These are phyloP conservation scores for Panellus pusillus DNA, from an alignment of 768 basidiomycete genomes.

Conservation along the genomic window DNA sequence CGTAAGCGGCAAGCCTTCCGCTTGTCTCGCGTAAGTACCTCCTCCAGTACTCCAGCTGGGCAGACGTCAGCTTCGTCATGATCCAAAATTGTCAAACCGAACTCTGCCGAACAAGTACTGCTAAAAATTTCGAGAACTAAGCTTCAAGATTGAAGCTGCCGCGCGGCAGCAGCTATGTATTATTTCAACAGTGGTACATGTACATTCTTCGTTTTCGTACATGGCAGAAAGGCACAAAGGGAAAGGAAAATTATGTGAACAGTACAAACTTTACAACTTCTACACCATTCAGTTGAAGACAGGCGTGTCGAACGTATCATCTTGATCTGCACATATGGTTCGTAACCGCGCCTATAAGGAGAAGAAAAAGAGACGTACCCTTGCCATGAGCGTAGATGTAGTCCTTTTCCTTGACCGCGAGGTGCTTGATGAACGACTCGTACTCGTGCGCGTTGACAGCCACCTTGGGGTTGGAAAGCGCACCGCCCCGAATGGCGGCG, in stretches of 20 bases:
- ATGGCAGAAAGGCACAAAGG: neutral
- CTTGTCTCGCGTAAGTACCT: too few species aligned
- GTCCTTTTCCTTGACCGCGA: constrained; percentile 58
- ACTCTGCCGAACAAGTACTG: too few species aligned
- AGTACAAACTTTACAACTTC: neutral
- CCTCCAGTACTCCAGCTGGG: too few species aligned
- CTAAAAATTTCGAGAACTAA: too few species aligned
- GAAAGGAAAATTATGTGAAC: neutral
- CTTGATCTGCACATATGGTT: constrained; percentile 35
- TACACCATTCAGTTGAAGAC: constrained; percentile 31
- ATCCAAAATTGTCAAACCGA: too few species aligned
- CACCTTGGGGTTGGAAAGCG: constrained; percentile 50
- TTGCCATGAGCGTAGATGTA: constrained; percentile 60
- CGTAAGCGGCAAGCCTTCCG: too few species aligned
- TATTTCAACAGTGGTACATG: too few species aligned
- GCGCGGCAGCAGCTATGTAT: too few species aligned
- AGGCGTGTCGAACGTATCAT: constrained; percentile 48
- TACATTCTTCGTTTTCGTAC: too few species aligned
- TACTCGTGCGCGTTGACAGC: constrained; percentile 58
- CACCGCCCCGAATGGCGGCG: constrained; percentile 58
- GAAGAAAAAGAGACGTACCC: constrained; percentile 36
- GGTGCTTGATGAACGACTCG: constrained; percentile 58
- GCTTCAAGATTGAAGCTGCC: too few species aligned
- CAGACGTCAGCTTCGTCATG: too few species aligned
- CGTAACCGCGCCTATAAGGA: neutral